Conservation (phyloP, 2,329 filamentous ascomycete genomes). For the Shiraia sp. region DNA sequence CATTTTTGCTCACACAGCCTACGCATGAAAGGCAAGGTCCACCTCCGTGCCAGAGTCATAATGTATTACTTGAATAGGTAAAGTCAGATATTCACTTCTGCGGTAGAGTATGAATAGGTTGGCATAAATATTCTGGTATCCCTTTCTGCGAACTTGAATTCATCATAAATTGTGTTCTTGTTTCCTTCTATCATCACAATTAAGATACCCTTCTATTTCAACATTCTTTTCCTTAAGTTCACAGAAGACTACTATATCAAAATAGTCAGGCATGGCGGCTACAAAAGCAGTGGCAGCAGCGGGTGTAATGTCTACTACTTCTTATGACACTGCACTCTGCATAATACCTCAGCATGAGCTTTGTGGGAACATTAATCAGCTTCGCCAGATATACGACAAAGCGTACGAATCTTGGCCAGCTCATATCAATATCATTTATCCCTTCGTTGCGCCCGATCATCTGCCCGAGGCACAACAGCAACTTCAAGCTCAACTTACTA, state of each 20-base stretch:
- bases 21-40: constrained; percentile 4
- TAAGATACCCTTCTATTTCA: constrained; percentile 1
- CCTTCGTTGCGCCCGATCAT: constrained; percentile 59
- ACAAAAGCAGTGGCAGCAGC: constrained; percentile 3
- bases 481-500: constrained; percentile 43
- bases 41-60: constrained; percentile 18
- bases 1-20: constrained; percentile 24
- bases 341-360: constrained; percentile 58
- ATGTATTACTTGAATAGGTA: constrained; percentile 5
- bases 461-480: constrained; percentile 51
- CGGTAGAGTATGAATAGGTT: constrained; percentile 4
- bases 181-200: not conserved
- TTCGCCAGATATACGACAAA: constrained; percentile 67
- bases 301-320: constrained; percentile 36
- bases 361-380: constrained; percentile 55
- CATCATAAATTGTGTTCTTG: too few relatives aligned
- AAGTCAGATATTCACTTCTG: not conserved
- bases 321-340: constrained; percentile 64
- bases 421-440: constrained; percentile 69
- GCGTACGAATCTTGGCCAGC: constrained; percentile 66
- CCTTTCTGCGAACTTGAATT: too few relatives aligned
- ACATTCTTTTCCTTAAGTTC: not conserved
- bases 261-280: constrained; percentile 19
- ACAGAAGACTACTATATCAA: not conserved
- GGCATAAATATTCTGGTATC: constrained; percentile 4